Conservation (phyloP, 1,139 yeast species). For the Candida tropicalis region DNA sequence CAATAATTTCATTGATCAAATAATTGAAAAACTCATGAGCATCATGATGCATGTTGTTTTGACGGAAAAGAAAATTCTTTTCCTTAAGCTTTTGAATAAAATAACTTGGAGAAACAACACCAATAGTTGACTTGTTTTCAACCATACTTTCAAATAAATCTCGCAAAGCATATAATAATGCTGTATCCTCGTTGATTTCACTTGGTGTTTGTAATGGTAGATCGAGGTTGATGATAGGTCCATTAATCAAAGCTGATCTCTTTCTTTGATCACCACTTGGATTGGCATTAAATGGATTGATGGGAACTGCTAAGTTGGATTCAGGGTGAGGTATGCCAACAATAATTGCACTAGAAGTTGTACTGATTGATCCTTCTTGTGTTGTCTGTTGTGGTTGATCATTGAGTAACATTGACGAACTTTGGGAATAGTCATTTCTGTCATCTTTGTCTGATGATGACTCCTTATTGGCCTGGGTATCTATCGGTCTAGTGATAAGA, state of each 20-base stretch:
- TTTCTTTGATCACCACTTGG: constrained; percentile 79
- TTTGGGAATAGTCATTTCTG: constrained; percentile 37
- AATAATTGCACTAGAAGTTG: constrained; percentile 38
- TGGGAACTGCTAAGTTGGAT: constrained; percentile 33
- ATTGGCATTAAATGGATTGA: constrained; percentile 47
- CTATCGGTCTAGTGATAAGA: constrained; percentile 40
- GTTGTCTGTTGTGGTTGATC: constrained; percentile 20
- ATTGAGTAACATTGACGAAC: constrained; percentile 39
- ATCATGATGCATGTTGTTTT: constrained; percentile 92
- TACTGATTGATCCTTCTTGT: constrained; percentile 27
- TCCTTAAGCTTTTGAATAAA: constrained; percentile 75
- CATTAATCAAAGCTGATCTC: constrained; percentile 74
- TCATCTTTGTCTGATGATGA: constrained; percentile 10
- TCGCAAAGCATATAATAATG: constrained; percentile 72
- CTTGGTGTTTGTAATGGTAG: constrained; percentile 51
- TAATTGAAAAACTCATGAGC: constrained; percentile 96
- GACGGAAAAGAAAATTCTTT: constrained; percentile 82
- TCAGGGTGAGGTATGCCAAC: constrained; percentile 52
- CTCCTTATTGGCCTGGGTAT: constrained; percentile 10
- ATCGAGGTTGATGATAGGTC: constrained; percentile 85
- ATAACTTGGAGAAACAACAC: constrained; percentile 81
- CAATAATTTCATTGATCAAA: constrained; percentile 79
- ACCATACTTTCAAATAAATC: constrained; percentile 85
- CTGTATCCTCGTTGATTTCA: constrained; percentile 50
- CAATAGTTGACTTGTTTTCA: constrained; percentile 69